Base-by-base conservation (phyloP, 805 yeast species). In the Starmerella etchellsii region DNA sequence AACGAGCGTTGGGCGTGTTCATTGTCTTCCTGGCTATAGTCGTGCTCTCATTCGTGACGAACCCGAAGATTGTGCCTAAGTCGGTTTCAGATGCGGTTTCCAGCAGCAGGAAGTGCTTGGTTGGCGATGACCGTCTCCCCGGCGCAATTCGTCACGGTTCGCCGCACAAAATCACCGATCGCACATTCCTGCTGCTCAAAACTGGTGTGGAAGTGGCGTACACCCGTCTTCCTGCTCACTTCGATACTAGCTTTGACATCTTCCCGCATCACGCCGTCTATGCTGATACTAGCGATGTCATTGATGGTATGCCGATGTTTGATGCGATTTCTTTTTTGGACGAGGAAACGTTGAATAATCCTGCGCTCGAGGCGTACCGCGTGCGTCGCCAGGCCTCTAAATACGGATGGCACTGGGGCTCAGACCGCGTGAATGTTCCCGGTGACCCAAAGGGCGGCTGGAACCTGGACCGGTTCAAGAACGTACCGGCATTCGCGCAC, bases 391-490 rank as follows among this genome's bases (percentile, higher is more conserved):
- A 47, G 30, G 15, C 50, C 27, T 52, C 54, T 22, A 42, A 41
- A 15, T 42, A 50, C 30, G 56, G 51, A 40, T 47, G 51, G 40
- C 41, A 43, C 25, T 48, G 55, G 43, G 50, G 49, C 10, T 34
- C 41, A 10, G 38, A 37, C 5, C 30, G 39, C 5, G 25, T 48
- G 21, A 44, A 42, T 8, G 26, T 41, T 3, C 8, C 31, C 27
- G 34, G 26, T 4, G n/a, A 37, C 42, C 10, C 25, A 10, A 37
- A 40, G 20, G 46, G 46, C 10, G 62, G 61, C 32, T 60, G 64
- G 64, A 51, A 46, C 18, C 46, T 58, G n/a, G 67, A 63, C 45
- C 52, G 53, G 43, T 63, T 49, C 52, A 63, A 63, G 52, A 62
- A 59, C 43, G 24, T 63, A 18, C 66, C 65, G n/a, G 60, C 61